A percentile compares a stretch with the other conserved stretches of the same genome.
Evolutionary conservation across 805 yeast genomes (phyloP).

Genomic region (Metschnikowia cerradonensis): DNA sequence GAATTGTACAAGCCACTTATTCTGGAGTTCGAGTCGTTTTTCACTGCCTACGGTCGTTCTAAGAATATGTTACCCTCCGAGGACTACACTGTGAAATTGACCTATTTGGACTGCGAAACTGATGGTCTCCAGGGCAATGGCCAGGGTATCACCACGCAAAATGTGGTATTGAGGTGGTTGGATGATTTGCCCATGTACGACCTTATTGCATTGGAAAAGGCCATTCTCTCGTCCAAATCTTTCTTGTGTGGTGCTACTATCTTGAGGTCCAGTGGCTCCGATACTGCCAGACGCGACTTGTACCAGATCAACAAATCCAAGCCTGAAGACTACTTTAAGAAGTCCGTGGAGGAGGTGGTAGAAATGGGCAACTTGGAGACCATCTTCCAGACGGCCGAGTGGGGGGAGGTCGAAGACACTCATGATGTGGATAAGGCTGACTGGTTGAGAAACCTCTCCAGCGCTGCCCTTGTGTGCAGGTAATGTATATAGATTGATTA

Average conservation of each 20-base stretch:
- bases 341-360: slow-evolving; percentile 65
- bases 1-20: slow-evolving; percentile 73
- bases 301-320: slow-evolving; percentile 35
- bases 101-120: slow-evolving; percentile 71
- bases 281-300: slow-evolving; percentile 18
- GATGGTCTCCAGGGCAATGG: slow-evolving; percentile 78
- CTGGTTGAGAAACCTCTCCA: slow-evolving; percentile 72
- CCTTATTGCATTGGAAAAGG: slow-evolving; percentile 82
- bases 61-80: slow-evolving; percentile 22
- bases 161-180: slow-evolving; percentile 64
- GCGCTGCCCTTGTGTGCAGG: slow-evolving; percentile 55
- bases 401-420: slow-evolving; percentile 99
- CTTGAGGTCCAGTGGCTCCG: slow-evolving; percentile 44
- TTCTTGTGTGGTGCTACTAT: slow-evolving; percentile 76
- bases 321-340: slow-evolving; percentile 30
- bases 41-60: slow-evolving; percentile 39
- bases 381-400: slow-evolving; percentile 75
- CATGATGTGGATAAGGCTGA: slow-evolving; percentile 97
- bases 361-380: slow-evolving; percentile 78
- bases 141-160: slow-evolving; percentile 58
- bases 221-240: slow-evolving; percentile 82
- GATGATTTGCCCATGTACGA: slow-evolving; percentile 64
- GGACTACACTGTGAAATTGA: slow-evolving; percentile 38
- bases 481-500: slow-evolving; percentile 3
- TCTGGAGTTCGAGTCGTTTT: slow-evolving; percentile 55